Evolutionary conservation across 345 rosid species (phyloP).

Genomic region (Hibiscus syriacus): DNA sequence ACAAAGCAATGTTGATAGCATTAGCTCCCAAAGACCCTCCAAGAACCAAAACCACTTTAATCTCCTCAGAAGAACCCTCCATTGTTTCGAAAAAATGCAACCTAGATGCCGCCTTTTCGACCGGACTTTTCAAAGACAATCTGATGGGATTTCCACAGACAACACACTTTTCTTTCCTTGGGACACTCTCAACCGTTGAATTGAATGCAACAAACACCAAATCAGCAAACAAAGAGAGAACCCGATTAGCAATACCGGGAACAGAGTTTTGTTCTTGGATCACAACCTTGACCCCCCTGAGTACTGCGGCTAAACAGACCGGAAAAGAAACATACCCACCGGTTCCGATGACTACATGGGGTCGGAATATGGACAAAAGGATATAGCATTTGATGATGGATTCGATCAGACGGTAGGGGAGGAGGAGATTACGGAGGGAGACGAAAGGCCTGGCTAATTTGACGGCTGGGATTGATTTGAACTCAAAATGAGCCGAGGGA

Average conservation of each 20-base stretch:
- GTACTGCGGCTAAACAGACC: constrained; percentile 55
- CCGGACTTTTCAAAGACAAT: constrained; percentile 32
- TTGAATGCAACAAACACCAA: constrained; percentile 64
- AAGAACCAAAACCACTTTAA: constrained; percentile 58
- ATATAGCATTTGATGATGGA: constrained; percentile 35
- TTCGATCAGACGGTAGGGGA: constrained; percentile 46
- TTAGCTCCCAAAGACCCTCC: constrained; percentile 80
- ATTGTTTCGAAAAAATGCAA: constrained; percentile 38
- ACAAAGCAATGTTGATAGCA: constrained; percentile 65
- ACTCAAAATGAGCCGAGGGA: constrained; percentile 55
- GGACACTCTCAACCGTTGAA: constrained; percentile 52
- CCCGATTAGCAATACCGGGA: constrained; percentile 61
- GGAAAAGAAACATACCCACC: constrained; percentile 87
- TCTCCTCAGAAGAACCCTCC: constrained; percentile 29
- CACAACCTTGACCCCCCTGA: constrained; percentile 41
- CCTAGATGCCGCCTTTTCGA: constrained; percentile 45
- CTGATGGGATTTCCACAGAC: constrained; percentile 82
- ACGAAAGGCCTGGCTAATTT: constrained; percentile 38
- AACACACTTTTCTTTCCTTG: constrained; percentile 41
- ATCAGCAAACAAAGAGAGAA: constrained; percentile 57
- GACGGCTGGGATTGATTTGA: constrained; percentile 44
- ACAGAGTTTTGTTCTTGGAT: constrained; percentile 76
- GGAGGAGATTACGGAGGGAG: constrained; percentile 37
- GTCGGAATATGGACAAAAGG: constrained; percentile 40
- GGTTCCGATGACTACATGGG: constrained; percentile 68